Evolutionary conservation across 2,329 filamentous ascomycete genomes (phyloP).

Genomic region (Knoxdaviesia proteae): DNA sequence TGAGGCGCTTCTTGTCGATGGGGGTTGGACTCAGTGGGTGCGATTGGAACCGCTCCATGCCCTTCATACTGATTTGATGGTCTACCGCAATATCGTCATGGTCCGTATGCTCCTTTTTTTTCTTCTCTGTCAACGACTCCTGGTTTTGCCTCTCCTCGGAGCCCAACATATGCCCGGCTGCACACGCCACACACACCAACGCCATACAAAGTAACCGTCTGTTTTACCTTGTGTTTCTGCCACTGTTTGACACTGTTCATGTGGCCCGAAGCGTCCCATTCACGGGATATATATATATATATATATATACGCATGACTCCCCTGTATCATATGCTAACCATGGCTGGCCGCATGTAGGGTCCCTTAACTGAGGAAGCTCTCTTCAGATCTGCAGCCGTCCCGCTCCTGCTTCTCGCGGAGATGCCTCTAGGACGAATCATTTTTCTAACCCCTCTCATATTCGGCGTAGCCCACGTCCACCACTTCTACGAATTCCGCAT

Average conservation of each 20-base stretch:
- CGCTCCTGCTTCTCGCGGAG: constrained; percentile 56
- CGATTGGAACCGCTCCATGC: constrained; percentile 32
- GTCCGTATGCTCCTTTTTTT: constrained; percentile 26
- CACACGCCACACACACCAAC: no score
- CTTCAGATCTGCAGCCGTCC: constrained; percentile 72
- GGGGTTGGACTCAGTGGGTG: constrained; percentile 45
- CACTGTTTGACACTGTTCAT: no score
- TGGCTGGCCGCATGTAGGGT: constrained; percentile 18
- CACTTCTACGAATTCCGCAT: constrained; percentile 90
- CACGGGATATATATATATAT: no score
- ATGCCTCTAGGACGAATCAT: constrained; percentile 38
- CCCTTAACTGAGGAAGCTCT: constrained; percentile 85
- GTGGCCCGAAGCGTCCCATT: no score
- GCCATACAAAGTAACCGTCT: no score
- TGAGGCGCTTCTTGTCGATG: constrained; percentile 55
- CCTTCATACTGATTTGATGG: constrained; percentile 51
- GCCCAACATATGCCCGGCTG: no score
- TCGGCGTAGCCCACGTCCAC: constrained; percentile 82
- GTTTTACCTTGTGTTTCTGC: no score
- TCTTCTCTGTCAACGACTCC: background rate
- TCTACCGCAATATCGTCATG: constrained; percentile 71
- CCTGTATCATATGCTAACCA: background rate
- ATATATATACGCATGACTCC: no score
- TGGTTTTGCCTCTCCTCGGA: no score
- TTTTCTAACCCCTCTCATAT: constrained; percentile 70